Percentiles rank a stretch among this genome's conserved stretches.
Evolutionary conservation across 495 filamentous ascomycete genomes (phyloP).

Genomic region (Hypoxylon intermedium): DNA sequence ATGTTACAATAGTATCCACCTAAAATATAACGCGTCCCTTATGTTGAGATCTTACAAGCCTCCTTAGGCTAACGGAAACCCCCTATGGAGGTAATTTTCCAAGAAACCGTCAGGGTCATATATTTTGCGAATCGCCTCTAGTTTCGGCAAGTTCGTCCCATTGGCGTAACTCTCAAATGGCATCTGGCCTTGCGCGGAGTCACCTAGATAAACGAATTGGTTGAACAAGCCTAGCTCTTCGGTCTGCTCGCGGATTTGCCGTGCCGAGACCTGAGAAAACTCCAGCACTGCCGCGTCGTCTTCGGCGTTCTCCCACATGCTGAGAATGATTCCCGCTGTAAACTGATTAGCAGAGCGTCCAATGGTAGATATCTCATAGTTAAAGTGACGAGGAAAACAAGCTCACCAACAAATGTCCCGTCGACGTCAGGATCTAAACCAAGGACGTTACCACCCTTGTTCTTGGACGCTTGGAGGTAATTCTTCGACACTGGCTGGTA

Average conservation of each 20-base stretch:
- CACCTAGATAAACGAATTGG: constrained; percentile 7
- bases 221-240: constrained; percentile 5
- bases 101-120: constrained; percentile 9
- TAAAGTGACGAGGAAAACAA: not conserved
- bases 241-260: constrained; percentile 3
- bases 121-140: constrained; percentile 2
- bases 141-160: constrained; percentile 1
- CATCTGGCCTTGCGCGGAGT: constrained; percentile 7
- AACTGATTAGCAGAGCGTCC: not conserved
- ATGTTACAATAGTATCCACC: not conserved
- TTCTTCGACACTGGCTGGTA: constrained; percentile 10
- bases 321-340: constrained; percentile 13
- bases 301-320: constrained; percentile 10
- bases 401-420: constrained; percentile 7
- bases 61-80: constrained; percentile 35
- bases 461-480: constrained; percentile 13
- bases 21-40: too few species aligned
- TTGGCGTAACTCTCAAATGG: constrained; percentile 4
- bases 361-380: not conserved
- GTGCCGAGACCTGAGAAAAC: constrained; percentile 4
- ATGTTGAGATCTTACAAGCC: not conserved
- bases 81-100: constrained; percentile 8
- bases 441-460: constrained; percentile 2
- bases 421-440: constrained; percentile 12
- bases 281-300: constrained; percentile 9